Evolutionary conservation across 2,329 filamentous ascomycete species (phyloP), one percentile per base, ranked within the genome.

Genomic region (Pseudogymnoascus sp.): DNA sequence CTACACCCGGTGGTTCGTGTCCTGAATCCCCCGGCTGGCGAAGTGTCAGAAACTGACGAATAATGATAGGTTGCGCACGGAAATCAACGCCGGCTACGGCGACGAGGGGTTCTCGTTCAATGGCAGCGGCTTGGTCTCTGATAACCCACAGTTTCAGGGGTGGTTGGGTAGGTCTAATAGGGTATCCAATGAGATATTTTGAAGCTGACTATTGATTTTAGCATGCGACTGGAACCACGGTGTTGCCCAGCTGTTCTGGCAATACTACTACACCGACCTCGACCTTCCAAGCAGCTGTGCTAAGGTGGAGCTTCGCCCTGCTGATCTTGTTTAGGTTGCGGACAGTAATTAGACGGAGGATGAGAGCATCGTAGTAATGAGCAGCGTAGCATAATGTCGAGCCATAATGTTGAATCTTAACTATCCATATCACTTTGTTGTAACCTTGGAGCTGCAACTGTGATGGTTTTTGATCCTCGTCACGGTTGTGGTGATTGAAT

Each of bases 231-330:
- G 67, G 65, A 61, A 59, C 33, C 67, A 68, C 23, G 67, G 62
- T 23, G 39, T 63, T 21, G 63, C 67, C 4, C 67, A 69, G 61
- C 64, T 69, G n/a, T 69, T 69, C 62, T 68, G 64, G 66, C 62
- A 61, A 14, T 58, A 64, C 26, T 21, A 35, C 41, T 63, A 14
- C 16, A 52, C 43, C 10, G 38, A 64, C 35, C 31, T 29, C 31
- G 12, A 49, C 4, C 35, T 67, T 5, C 65, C 67, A 21, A 63
- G 61, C 29, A 68, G 63, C 35, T 68, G 67, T 58, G 62, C 64
- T 1, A n/a, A 38, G 60, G 64, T 68, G 2, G 39, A 67, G 19
- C 35, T 68, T 6, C 26, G 52, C 16, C 60, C 65, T 3, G 66
- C 60, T 29, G 14, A 23, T n/a, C 33, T 59, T 35, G 33, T 10